Base-by-base conservation (phyloP, 1,284 basidiomycete genomes). In the Ustilago esculenta region DNA sequence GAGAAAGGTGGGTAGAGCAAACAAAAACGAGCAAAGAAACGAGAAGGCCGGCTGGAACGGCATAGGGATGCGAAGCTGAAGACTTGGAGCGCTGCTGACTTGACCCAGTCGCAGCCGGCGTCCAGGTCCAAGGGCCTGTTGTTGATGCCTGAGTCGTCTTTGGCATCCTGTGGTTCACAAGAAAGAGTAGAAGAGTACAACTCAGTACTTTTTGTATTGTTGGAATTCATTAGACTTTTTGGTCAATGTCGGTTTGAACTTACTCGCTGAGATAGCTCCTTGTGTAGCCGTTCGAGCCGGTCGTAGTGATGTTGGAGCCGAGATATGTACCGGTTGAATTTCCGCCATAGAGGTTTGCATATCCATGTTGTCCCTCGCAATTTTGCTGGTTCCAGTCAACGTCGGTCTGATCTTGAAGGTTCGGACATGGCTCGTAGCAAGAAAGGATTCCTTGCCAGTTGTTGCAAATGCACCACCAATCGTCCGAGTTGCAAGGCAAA, bases 401-500 rank as follows among this genome's bases (percentile, higher is more conserved):
- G 24, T 58, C 55, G 43, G 36, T 24, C 36, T 58, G 55, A 9
- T 51, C 39, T 20, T 58, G 55, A 10, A 58, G 42, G 23, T 58
- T 46, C 12, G 48, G 55, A 17, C 55, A 58, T 5, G 55, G 55
- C 48, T 58, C 41, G 25, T 51, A 58, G 55, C 55, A 58, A 18
- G 55, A 46, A 7, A 58, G 12, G 37, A 58, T 32, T 5, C 55
- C 55, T 39, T 58, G 55, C 55, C 55, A 58, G 35, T 51, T 58
- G 48, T 58, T 58, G 43, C 55, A 58, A 18, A 51, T 58, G 37
- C 55, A 58, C 55, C 55, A 58, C 55, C 55, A 58, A 18, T 58
- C 55, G 20, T 58, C 55, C 11, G 55, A 30, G n/a, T 58, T 58
- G 48, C 55, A 58, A 17, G 55, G 55, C 42, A 58, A 39, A 17